Base-by-base conservation (phyloP, 352 stramenopile genomes). In the Saprolegnia diclina region DNA sequence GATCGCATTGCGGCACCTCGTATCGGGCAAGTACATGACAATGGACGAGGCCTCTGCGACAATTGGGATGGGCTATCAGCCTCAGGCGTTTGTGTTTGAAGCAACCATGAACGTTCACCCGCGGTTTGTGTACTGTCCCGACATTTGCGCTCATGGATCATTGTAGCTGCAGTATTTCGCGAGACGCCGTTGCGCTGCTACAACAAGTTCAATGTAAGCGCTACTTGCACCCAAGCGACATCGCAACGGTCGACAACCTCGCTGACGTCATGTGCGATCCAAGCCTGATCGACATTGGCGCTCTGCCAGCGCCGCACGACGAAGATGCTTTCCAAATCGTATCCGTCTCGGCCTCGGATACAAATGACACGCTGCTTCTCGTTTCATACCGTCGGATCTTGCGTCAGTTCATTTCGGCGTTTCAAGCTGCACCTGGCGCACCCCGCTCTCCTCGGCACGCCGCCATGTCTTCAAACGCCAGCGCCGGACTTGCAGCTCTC, bases 271-370 rank as follows among this genome's bases (percentile, higher is more conserved):
- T 6, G 0, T 79, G 89, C 45, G 73, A 80, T 32, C 85, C 81
- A 21, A 86, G 62, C 24, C 86, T 88, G 78, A 76, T 76, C 29
- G 81, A 89, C 57, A 89, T 91, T 54, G 75, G 77, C 11, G 59
- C 78, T 4, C 71, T 88, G 0, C 74, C 75, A 40, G 81, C 80
- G 16, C 73, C 76, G 11, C 77, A 81, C 56, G 83, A 91, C 71
- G 80, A 91, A 69, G 81, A 90, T 55, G 83, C 83, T 13, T 91
- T 91, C 70, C 83, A 84, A 52, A 74, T 90, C 44, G 56, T 89
- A 7, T 45, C 65, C 7, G 83, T 87, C 7, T 50, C 76, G 46
- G 71, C 73, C 71, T 65, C 67, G 5, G 81, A 90, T 73, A 71
- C 83, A 9, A 77, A 77, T 4, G 80, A 90, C 37, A 91, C 80